phyloP scores from a whole-genome alignment of 768 basidiomycete species.

The Rhodosporidiobolus odoratus region DNA sequence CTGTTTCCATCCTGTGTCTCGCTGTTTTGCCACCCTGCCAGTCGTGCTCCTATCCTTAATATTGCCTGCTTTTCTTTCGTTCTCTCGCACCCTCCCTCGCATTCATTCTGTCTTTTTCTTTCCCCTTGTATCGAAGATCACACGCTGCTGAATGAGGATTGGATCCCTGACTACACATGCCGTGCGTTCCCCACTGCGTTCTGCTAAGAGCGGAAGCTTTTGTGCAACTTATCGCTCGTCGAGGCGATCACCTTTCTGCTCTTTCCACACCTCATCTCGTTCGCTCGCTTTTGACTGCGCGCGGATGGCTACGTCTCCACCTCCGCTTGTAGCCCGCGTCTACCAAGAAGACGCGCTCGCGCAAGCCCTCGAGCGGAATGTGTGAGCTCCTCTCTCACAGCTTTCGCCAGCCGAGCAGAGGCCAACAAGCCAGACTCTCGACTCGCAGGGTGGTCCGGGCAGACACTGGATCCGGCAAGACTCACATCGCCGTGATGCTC shows the following conservation, averaged over 20 bases:
- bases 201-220: too few relatives aligned
- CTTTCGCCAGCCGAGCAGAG: not conserved
- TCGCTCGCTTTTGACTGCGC: not conserved
- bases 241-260: not conserved
- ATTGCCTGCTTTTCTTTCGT: too few relatives aligned
- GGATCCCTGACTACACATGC: too few relatives aligned
- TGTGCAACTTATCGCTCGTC: too few relatives aligned
- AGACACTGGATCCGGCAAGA: slow-evolving; percentile 55
- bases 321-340: not conserved
- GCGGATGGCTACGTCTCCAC: not conserved
- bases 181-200: too few relatives aligned
- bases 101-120: not conserved
- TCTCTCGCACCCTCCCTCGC: not conserved
- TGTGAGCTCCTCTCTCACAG: not conserved
- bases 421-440: not conserved
- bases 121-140: not conserved
- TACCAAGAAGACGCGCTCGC: slow-evolving; percentile 5
- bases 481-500: slow-evolving; percentile 59
- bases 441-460: slow-evolving; percentile 22
- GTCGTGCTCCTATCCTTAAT: too few relatives aligned
- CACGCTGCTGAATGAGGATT: too few relatives aligned
- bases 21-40: too few relatives aligned
- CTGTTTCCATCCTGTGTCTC: not conserved
- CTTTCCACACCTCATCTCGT: not conserved
- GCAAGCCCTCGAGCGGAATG: slow-evolving; percentile 9